Base-by-base conservation (phyloP, 805 yeast genomes). In the Helenozyma rhizophorensis region DNA sequence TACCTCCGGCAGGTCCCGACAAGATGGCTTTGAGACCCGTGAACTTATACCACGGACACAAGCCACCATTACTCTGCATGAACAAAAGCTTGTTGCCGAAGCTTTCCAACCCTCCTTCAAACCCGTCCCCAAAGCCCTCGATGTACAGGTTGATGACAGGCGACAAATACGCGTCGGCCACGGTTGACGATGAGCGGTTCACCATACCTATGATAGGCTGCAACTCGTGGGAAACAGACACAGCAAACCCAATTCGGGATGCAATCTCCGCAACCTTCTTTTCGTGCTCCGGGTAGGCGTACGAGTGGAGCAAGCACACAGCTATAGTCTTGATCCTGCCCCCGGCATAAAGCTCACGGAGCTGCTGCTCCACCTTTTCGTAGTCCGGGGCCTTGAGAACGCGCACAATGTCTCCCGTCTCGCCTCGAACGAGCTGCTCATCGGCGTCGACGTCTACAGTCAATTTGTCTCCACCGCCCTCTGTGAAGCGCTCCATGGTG, bases 1-100 rank as follows among this genome's bases (percentile, higher is more conserved):
- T 95, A 30, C 97, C 97, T 23, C 97, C 97, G 7, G 97, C 97
- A 2, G 97, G 97, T 2, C 97, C 97, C 1, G 96, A 86, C 23
- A 90, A 60, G 30, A 90, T 83, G 3, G 97, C 95, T 46, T 78
- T 73, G 22, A 90, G 65, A 2, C 97, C 97, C 0, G 96, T 80
- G 55, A 90, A 90, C 30, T 76, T 72, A 14, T 76, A 67, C 50
- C 93, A 88, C 35, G 87, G 87, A 14, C 89, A 88, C 39, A 90
- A 70, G 3, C 97, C 97, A 37, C 97, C 97, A 55, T 90, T 96
- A 10, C 95, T 83, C 60, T 90, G 96, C 97, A 90, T 90, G 58
- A 90, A 90, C 45, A 82, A 80, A 37, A 85, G 74, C 3, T 60
- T 51, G 5, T 54, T 49, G 14, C 25, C 27, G 11, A 24, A 34